Evolutionary conservation across 2,329 filamentous ascomycete species (phyloP).

Genomic region (Penicillium expansum): DNA sequence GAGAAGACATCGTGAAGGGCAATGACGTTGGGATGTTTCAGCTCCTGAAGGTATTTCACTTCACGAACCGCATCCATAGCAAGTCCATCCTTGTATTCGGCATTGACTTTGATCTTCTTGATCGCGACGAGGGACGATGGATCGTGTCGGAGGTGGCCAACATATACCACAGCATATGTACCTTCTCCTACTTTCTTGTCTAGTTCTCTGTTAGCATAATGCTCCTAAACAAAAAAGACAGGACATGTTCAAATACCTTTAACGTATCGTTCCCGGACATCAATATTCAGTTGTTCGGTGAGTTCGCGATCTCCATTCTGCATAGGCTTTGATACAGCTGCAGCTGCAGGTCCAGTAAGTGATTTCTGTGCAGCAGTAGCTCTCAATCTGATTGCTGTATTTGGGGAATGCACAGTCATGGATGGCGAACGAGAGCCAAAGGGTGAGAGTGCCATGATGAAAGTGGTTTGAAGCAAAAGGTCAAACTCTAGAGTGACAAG

Average conservation of each 20-base stretch:
- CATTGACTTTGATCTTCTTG: slow-evolving; percentile 54
- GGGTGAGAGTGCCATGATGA: slow-evolving; percentile 45
- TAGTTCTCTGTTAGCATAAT: slow-evolving; percentile 32
- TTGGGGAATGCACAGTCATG: slow-evolving; percentile 31
- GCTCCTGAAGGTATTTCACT: slow-evolving; percentile 91
- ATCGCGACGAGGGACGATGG: slow-evolving; percentile 72
- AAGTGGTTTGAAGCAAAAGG: neutral
- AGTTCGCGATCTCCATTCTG: slow-evolving; percentile 40
- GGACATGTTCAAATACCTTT: slow-evolving; percentile 58
- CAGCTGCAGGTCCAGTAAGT: slow-evolving; percentile 14
- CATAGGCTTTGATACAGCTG: slow-evolving; percentile 12
- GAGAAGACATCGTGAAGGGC: slow-evolving; percentile 88
- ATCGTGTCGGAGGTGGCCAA: slow-evolving; percentile 73
- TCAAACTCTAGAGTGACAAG: neutral
- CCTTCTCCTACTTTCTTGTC: slow-evolving; percentile 91
- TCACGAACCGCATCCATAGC: slow-evolving; percentile 93
- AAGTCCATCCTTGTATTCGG: slow-evolving; percentile 78
- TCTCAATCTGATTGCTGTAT: slow-evolving; percentile 35
- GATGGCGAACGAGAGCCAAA: slow-evolving; percentile 40
- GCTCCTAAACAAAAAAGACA: neutral
- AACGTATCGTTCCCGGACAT: slow-evolving; percentile 82
- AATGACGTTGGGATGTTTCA: slow-evolving; percentile 94
- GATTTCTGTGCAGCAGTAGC: slow-evolving; percentile 34
- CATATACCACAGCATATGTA: slow-evolving; percentile 94
- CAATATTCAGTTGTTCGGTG: slow-evolving; percentile 76